Conservation (phyloP, 805 yeast species). For the Myxozyma vanderwaltii region DNA sequence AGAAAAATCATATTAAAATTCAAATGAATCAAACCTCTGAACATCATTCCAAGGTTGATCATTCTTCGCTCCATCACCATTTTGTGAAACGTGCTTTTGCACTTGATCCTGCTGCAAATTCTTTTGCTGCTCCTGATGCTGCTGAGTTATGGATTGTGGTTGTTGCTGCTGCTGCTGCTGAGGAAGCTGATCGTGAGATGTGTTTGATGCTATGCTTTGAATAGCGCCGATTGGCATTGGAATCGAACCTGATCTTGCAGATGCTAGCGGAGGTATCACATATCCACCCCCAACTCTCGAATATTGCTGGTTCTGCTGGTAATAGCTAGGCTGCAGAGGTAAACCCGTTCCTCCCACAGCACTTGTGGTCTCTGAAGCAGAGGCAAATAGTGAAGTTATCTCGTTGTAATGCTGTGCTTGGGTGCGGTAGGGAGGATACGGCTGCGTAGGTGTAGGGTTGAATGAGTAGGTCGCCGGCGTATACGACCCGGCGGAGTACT, state of each 20-base stretch:
- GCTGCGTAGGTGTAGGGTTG: constrained; percentile 10
- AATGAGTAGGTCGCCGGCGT: constrained; percentile 1
- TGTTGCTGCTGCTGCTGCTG: constrained; percentile 2
- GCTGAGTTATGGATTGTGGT: background rate
- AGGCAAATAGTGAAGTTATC: constrained; percentile 2
- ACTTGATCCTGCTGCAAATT: too few relatives aligned
- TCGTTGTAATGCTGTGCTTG: constrained; percentile 13
- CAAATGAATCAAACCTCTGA: constrained; percentile 8
- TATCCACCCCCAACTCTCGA: background rate
- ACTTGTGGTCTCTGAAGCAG: background rate
- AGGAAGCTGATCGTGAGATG: background rate
- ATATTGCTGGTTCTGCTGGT: constrained; percentile 1
- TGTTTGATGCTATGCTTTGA: background rate
- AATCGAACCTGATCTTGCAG: background rate
- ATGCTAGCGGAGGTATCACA: background rate
- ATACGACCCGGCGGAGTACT: background rate
- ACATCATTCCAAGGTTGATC: constrained; percentile 2
- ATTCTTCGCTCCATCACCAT: background rate
- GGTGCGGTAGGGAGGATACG: constrained; percentile 8
- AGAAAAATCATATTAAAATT: background rate
- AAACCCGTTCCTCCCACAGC: background rate
- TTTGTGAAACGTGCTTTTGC: too few relatives aligned
- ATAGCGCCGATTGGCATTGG: background rate
- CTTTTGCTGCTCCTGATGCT: background rate
- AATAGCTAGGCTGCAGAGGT: background rate